Evolutionary conservation across 2,329 filamentous ascomycete genomes (phyloP).

Genomic region (Fusarium sp.): DNA sequence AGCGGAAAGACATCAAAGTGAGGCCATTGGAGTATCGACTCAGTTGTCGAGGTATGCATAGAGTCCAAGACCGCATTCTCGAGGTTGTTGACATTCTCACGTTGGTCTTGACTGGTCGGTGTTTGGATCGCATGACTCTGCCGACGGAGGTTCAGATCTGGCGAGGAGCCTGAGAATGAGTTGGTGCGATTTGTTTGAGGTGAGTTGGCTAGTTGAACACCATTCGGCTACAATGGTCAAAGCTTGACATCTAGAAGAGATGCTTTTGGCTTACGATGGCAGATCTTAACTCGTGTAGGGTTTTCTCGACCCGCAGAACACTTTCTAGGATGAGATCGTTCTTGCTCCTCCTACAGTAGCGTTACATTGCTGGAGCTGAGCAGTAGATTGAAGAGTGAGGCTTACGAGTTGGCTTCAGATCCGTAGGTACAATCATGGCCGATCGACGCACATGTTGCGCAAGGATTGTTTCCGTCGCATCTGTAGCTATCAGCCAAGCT

Average conservation of each 20-base stretch:
- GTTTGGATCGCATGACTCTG: conserved; percentile 42
- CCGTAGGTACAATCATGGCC: conserved; percentile 55
- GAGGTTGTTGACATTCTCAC: conserved; percentile 43
- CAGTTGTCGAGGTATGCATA: conserved; percentile 62
- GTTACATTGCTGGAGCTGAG: neutral
- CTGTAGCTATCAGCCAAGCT: conserved; percentile 43
- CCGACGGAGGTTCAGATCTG: conserved; percentile 30
- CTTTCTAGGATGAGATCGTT: conserved; percentile 63
- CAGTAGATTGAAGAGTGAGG: neutral
- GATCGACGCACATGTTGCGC: conserved; percentile 51
- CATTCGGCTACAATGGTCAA: conserved; percentile 16
- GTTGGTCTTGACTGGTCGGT: conserved; percentile 32
- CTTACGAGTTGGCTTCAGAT: conserved; percentile 57
- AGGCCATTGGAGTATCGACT: conserved; percentile 62
- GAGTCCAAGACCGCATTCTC: conserved; percentile 62
- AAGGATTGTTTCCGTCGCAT: conserved; percentile 60
- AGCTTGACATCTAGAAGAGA: neutral
- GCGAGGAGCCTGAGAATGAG: conserved; percentile 40
- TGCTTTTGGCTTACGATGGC: conserved; percentile 48
- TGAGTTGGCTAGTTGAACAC: conserved; percentile 19
- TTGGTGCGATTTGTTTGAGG: conserved; percentile 33
- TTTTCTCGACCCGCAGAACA: conserved; percentile 58
- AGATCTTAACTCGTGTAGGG: conserved; percentile 57
- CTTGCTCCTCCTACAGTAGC: conserved; percentile 55
- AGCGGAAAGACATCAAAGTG: conserved; percentile 58